Conservation (phyloP, 768 basidiomycete genomes). For the Calocybe indica region DNA sequence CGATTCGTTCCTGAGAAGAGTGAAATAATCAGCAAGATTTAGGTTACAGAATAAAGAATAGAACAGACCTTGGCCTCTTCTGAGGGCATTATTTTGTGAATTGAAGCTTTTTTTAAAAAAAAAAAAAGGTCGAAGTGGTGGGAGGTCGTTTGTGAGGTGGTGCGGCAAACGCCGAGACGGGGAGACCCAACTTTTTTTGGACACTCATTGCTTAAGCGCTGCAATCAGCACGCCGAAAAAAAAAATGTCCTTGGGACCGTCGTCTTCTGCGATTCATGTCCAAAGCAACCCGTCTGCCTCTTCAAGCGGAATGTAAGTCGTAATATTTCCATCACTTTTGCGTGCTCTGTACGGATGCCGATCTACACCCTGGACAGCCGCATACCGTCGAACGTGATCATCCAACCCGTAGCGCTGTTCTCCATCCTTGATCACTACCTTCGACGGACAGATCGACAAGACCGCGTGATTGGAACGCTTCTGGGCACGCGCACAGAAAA, state of each 20-base stretch:
- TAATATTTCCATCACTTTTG: neutral
- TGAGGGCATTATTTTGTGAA: constrained; percentile 57
- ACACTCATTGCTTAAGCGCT: constrained; percentile 2
- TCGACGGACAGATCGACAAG: constrained; percentile 73
- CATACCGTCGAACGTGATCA: constrained; percentile 65
- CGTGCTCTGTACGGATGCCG: constrained; percentile 1
- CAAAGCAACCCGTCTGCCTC: constrained; percentile 26
- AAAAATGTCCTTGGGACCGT: constrained; percentile 44
- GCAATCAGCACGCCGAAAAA: constrained; percentile 6
- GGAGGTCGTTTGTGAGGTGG: constrained; percentile 8
- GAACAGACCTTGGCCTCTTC: constrained; percentile 78
- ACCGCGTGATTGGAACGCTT: constrained; percentile 92
- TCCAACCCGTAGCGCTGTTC: constrained; percentile 91
- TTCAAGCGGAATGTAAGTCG: constrained; percentile 20
- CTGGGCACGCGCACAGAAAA: constrained; percentile 73
- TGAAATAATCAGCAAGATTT: neutral
- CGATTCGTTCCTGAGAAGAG: constrained; percentile 67
- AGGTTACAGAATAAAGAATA: neutral
- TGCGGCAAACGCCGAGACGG: constrained; percentile 30
- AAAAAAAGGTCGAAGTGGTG: constrained; percentile 9
- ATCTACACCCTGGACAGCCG: constrained; percentile 37
- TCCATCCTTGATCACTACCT: constrained; percentile 97
- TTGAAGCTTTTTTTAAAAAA: constrained; percentile 9
- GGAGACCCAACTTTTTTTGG: constrained; percentile 23
- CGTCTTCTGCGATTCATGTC: constrained; percentile 47